Conservation (phyloP, 208 protist species). For the Leishmania major region DNA sequence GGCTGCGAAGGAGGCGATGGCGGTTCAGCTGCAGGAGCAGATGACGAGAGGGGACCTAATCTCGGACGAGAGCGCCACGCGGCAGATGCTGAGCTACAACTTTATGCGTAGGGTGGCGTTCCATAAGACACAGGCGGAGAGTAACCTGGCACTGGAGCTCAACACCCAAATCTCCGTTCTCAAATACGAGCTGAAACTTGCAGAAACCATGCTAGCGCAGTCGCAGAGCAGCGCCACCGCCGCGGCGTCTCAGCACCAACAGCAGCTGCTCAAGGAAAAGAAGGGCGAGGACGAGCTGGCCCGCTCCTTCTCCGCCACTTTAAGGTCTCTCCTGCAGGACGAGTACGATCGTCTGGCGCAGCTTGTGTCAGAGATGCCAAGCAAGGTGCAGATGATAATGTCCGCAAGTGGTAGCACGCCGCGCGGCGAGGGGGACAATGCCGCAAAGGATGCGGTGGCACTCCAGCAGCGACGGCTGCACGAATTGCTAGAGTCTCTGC, state of each 20-base stretch:
- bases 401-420: not conserved
- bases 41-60: not conserved
- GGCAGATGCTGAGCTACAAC: constrained; percentile 7
- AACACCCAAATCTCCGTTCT: constrained; percentile 23
- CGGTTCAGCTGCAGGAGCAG: constrained; percentile 26
- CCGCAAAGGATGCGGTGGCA: not conserved
- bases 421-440: not conserved
- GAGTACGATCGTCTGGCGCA: constrained; percentile 33
- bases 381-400: constrained; percentile 18
- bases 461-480: constrained; percentile 5
- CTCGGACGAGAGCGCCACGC: constrained; percentile 5
- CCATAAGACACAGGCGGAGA: constrained; percentile 5
- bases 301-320: constrained; percentile 6
- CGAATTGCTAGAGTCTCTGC: constrained; percentile 10
- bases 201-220: constrained; percentile 21
- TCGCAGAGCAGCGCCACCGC: not conserved
- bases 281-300: constrained; percentile 23
- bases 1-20: constrained; percentile 8
- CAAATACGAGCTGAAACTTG: constrained; percentile 25
- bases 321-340: constrained; percentile 24
- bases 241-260: not conserved
- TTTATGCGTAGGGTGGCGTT: constrained; percentile 15
- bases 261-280: constrained; percentile 16
- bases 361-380: constrained; percentile 40
- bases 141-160: constrained; percentile 21